Percentiles rank a stretch among this genome's conserved stretches.
Evolutionary conservation across 371 early-diverging fungal species (phyloP).

Genomic region (Mycotypha africana): DNA sequence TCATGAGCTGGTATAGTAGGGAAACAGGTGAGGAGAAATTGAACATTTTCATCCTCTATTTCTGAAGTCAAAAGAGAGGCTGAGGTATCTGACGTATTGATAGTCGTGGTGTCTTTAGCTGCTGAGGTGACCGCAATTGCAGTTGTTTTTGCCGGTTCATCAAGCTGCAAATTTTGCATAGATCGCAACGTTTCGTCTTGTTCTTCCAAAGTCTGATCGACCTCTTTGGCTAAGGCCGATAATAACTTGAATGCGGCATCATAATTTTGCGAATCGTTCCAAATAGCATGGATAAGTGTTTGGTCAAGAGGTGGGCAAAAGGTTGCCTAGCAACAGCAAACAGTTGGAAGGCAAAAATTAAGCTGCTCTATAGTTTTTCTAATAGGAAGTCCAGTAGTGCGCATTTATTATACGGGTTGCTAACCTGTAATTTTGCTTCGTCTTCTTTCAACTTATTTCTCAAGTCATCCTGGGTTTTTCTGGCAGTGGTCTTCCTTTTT

Average conservation of each 20-base stretch:
- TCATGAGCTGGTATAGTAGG: constrained; percentile 15
- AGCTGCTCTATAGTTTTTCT: too few species aligned
- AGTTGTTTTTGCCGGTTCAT: constrained; percentile 3
- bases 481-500: not conserved
- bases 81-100: too few species aligned
- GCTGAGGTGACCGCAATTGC: too few species aligned
- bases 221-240: constrained; percentile 18
- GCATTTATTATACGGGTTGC: not conserved
- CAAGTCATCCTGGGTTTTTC: not conserved
- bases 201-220: constrained; percentile 10
- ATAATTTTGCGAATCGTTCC: constrained; percentile 22
- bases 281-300: constrained; percentile 22
- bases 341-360: too few species aligned
- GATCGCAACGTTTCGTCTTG: not conserved
- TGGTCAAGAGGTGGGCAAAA: constrained; percentile 25
- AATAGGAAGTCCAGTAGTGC: not conserved
- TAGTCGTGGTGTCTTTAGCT: not conserved
- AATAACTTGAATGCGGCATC: constrained; percentile 10
- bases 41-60: constrained; percentile 20
- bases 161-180: constrained; percentile 2
- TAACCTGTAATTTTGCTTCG: constrained; percentile 14
- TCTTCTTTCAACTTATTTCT: constrained; percentile 2
- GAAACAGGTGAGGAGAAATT: constrained; percentile 33
- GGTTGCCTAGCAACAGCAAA: constrained; percentile 1
- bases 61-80: not conserved